These are phyloP conservation scores for Aspergillus amoenus DNA, from an alignment of 2,329 filamentous ascomycete species.

Conservation along the genomic window DNA sequence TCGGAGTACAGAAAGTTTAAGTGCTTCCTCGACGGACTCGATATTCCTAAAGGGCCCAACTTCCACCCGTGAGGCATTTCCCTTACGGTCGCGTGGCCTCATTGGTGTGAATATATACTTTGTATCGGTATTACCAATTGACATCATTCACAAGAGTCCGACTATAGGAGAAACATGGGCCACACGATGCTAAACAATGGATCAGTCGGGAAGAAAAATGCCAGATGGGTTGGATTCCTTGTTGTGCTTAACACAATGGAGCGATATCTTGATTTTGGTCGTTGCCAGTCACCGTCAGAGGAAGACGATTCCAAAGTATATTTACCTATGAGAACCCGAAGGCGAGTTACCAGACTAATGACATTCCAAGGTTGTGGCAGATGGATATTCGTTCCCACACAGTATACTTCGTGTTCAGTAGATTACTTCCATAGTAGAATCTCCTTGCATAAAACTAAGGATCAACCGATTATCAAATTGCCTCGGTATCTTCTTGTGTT, in stretches of 20 bases:
- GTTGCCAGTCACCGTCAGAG: neutral
- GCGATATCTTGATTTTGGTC: neutral
- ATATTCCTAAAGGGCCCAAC: neutral
- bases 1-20: neutral
- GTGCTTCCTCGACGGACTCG: neutral
- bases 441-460: neutral
- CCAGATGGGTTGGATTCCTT: neutral
- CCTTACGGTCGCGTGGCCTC: neutral
- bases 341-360: neutral
- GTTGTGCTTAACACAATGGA: neutral
- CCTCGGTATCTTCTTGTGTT: neutral
- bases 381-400: neutral
- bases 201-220: neutral
- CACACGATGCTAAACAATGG: neutral
- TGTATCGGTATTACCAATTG: constrained; percentile 7
- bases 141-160: constrained; percentile 1
- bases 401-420: neutral
- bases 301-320: neutral
- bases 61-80: constrained; percentile 1
- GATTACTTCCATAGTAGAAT: neutral
- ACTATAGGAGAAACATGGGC: neutral
- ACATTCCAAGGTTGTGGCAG: neutral
- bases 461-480: neutral
- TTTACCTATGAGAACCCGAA: neutral
- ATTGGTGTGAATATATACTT: neutral